Base-by-base conservation (phyloP, 2,329 filamentous ascomycete genomes). In the Cryphonectria naterciae region DNA sequence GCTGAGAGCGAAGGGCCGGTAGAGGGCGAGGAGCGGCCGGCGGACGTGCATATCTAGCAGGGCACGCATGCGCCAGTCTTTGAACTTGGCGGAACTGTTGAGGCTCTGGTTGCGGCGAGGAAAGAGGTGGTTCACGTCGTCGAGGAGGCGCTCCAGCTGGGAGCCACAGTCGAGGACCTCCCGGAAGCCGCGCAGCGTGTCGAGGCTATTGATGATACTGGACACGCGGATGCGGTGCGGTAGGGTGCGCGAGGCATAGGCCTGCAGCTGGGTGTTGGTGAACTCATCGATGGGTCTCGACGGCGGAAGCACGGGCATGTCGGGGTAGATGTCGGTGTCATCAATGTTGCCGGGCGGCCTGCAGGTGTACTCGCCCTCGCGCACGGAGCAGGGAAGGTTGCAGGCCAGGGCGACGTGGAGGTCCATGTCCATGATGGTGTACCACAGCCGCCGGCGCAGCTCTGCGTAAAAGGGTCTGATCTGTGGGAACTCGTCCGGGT, bases 371-470 rank as follows among this genome's bases (percentile, higher is more conserved):
- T 88, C 86, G 13, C 83, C 85, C 8, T 87, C 84, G 2, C 85
- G 82, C 7, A 88, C 81, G 19, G 85, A 79, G 58, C 82, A 85
- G 0, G 86, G 86, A 67, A 89, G 77, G 73, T 84, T 86, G 75
- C 84, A 84, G 32, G 84, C 82, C 64, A 88, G 81, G 1, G 86
- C 86, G 58, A 87, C 81, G 73, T 88, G 85, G 49, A 88, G 78
- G 74, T 89, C 87, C 78, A 88, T 84, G 73, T 89, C 87, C 52
- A 88, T 78, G 56, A 89, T 84, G 4, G 86, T 86, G 66, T 83
- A 87, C 87, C 87, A 89, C 35, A 89, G 76, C 71, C 85, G 82
- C n/a, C 87, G 81, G 46, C 87, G 80, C 72, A 85, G 81, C 77
- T 89, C 87, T n/a, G 83, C 83, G 61, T 84, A 81, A 74, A 87